Base-by-base conservation (phyloP, 352 stramenopile species). In the Globisporangium canariense region DNA sequence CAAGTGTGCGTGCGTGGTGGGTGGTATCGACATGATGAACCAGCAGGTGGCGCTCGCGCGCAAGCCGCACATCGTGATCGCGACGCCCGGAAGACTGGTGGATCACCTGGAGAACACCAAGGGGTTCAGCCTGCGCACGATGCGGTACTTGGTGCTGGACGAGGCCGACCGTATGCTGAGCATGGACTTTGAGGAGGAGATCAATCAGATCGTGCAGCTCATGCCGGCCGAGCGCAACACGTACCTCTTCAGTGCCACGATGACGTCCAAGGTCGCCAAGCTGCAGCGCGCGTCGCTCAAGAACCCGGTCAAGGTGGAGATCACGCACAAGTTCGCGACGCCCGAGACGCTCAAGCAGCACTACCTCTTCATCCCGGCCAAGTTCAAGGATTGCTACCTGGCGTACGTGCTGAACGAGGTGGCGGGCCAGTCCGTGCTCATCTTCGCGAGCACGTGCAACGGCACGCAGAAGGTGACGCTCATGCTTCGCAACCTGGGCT, bases 371-470 rank as follows among this genome's bases (percentile, higher is more conserved):
- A 98, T 99, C 57, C 97, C 97, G 16, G 97, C 97, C 46, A 99
- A 99, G 72, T 99, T 98, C 87, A 99, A 99, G 88, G 97, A 99
- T 77, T 98, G 91, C 72, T 99, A 99, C 76, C 82, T 99, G 47
- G 95, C 96, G 11, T 99, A 98, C 73, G 71, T 99, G 38, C 88
- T 99, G 11, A 98, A 99, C 75, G 97, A 99, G 75, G 93, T 99
- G 70, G 91, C 93, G 5, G 97, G 97, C 2, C 94, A 99, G 78
- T 98, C 85, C 4, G 97, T 98, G 59, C 86, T 99, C 36, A 98
- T 99, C 32, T 99, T 99, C 73, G 93, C 96, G 28, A 97, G 95
- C 32, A 99, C 98, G 54, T 99, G 97, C 80, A 98, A 98, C 64
- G 97, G 97, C 72, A 97, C 98, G 1, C 91, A 99, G 68, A 82